Percentiles rank a stretch among this genome's conserved stretches.
phyloP scores from a whole-genome alignment of 805 yeast species.

The Millerago galiae region DNA sequence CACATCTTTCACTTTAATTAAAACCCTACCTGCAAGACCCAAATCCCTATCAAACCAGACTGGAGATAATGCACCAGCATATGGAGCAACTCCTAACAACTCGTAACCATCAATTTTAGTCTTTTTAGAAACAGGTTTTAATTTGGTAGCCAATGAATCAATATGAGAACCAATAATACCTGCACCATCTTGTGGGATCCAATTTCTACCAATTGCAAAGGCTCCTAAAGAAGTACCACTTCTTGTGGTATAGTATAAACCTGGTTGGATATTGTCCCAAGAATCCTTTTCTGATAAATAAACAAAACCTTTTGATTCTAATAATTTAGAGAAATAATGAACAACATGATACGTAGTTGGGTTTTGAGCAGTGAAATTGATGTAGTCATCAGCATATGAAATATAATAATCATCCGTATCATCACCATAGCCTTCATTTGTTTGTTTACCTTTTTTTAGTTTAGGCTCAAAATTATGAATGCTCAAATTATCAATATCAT shows the following conservation, averaged over 20 bases:
- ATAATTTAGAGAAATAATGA: constrained; percentile 37
- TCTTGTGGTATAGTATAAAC: constrained; percentile 61
- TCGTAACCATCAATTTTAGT: constrained; percentile 65
- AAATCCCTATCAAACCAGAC: constrained; percentile 84
- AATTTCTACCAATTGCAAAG: constrained; percentile 58
- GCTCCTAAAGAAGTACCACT: constrained; percentile 66
- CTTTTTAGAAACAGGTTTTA: constrained; percentile 69
- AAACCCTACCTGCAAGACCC: constrained; percentile 75
- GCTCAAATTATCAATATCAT: constrained; percentile 1
- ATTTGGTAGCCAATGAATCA: constrained; percentile 60
- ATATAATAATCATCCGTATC: constrained; percentile 22
- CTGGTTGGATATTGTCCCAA: constrained; percentile 33
- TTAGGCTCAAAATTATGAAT: neutral
- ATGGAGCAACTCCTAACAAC: constrained; percentile 76
- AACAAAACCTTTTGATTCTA: constrained; percentile 55
- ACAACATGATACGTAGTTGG: constrained; percentile 79
- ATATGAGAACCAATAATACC: constrained; percentile 72
- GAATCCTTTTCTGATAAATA: constrained; percentile 55
- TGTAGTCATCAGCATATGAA: constrained; percentile 41
- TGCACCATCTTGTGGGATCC: constrained; percentile 59
- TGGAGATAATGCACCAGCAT: constrained; percentile 61
- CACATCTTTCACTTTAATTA: constrained; percentile 37
- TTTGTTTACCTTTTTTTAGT: neutral
- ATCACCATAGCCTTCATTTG: neutral
- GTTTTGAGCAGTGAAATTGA: constrained; percentile 62